These are phyloP conservation scores for Areca catechu DNA, from an alignment of 176 grass and related monocot species.

Conservation along the genomic window DNA sequence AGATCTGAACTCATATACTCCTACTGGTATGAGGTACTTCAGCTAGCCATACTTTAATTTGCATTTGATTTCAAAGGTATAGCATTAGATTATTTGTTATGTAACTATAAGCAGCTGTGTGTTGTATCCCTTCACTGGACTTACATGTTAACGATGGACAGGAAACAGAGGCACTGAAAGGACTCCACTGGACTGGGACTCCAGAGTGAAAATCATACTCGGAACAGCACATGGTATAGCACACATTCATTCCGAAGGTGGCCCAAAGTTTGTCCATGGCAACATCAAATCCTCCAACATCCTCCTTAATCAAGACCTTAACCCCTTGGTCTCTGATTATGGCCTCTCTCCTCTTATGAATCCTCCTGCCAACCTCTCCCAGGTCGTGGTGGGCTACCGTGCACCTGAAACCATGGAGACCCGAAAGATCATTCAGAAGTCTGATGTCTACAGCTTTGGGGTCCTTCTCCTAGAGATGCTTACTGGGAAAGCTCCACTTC, in stretches of 20 bases:
- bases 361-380: slow-evolving; percentile 49
- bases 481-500: slow-evolving; percentile 83
- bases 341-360: slow-evolving; percentile 58
- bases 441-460: slow-evolving; percentile 86
- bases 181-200: slow-evolving; percentile 64
- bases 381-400: slow-evolving; percentile 47
- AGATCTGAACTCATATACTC: too few relatives aligned
- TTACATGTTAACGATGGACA: slow-evolving; percentile 16
- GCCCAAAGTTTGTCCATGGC: slow-evolving; percentile 73
- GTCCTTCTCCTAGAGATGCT: slow-evolving; percentile 93
- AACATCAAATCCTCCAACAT: slow-evolving; percentile 97
- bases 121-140: background rate
- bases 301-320: slow-evolving; percentile 60
- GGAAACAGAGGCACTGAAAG: slow-evolving; percentile 57
- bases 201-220: slow-evolving; percentile 79
- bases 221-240: slow-evolving; percentile 57
- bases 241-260: slow-evolving; percentile 72
- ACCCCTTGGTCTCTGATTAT: slow-evolving; percentile 66
- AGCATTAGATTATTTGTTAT: too few relatives aligned
- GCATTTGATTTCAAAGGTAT: too few relatives aligned
- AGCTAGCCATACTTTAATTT: too few relatives aligned
- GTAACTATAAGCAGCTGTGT: too few relatives aligned
- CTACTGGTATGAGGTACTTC: too few relatives aligned
- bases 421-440: slow-evolving; percentile 79
- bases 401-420: slow-evolving; percentile 81